These are phyloP conservation scores for Tolypocladium nubicola DNA, from an alignment of 2,329 filamentous ascomycete species.

Conservation along the genomic window DNA sequence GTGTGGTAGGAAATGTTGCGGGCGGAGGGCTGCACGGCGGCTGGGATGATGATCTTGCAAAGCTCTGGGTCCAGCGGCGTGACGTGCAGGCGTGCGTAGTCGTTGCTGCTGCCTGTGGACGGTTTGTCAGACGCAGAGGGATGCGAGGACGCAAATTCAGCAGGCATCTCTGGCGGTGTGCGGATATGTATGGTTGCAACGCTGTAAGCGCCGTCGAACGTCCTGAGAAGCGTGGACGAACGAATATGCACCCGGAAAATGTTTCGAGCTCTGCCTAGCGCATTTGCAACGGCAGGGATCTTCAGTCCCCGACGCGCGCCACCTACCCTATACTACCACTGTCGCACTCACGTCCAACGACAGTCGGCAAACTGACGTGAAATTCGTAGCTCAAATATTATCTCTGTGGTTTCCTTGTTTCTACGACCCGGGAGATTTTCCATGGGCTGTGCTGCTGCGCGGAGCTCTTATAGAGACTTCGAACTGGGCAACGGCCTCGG, in stretches of 20 bases:
- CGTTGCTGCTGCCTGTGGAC: slow-evolving; percentile 9
- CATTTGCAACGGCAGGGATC: neutral
- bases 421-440: neutral
- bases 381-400: neutral
- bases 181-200: neutral
- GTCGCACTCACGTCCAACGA: neutral
- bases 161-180: slow-evolving; percentile 12
- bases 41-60: slow-evolving; percentile 59
- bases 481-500: too few species aligned
- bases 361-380: neutral
- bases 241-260: neutral
- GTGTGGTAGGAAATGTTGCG: slow-evolving; percentile 81
- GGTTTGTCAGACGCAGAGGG: neutral
- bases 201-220: neutral
- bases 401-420: neutral
- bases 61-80: slow-evolving; percentile 72
- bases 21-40: slow-evolving; percentile 53
- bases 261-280: neutral
- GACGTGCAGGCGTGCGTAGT: slow-evolving; percentile 58
- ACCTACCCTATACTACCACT: neutral
- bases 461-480: neutral
- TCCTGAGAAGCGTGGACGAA: neutral
- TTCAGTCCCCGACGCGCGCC: too few species aligned
- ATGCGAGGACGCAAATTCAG: slow-evolving; percentile 6
- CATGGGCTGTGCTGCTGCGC: neutral